These are phyloP conservation scores for Cyclotella kingstonii DNA, from an alignment of 108 stramenopile genomes.

Conservation along the genomic window DNA sequence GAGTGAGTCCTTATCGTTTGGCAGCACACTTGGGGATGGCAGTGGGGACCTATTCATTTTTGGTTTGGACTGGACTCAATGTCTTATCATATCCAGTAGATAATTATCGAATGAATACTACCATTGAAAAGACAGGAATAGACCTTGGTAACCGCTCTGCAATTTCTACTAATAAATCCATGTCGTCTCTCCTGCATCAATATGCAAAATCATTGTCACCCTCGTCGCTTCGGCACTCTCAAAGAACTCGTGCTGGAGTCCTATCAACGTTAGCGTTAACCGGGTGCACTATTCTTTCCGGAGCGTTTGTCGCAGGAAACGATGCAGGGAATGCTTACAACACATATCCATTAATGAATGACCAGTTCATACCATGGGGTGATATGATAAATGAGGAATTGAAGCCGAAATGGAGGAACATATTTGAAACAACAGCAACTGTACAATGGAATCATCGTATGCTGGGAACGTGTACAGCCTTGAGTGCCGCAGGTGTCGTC, in stretches of 20 bases:
- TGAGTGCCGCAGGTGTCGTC: conserved; percentile 64
- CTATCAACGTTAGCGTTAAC: conserved; percentile 67
- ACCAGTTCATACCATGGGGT: conserved; percentile 84
- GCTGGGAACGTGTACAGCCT: conserved; percentile 84
- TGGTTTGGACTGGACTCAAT: conserved; percentile 95
- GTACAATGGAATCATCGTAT: conserved; percentile 98
- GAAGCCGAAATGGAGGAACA: conserved; percentile 74
- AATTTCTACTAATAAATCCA: conserved; percentile 12
- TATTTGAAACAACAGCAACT: conserved; percentile 95
- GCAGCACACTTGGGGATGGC: conserved; percentile 96
- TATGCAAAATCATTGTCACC: conserved; percentile 38
- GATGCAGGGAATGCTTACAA: conserved; percentile 97
- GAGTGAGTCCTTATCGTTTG: conserved; percentile 94
- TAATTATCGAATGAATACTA: conserved; percentile 5
- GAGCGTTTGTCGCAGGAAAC: conserved; percentile 98
- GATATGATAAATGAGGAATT: conserved; percentile 55
- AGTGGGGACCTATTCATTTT: conserved; percentile 88
- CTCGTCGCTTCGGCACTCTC: conserved; percentile 59
- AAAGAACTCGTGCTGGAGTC: conserved; percentile 54
- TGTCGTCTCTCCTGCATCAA: conserved; percentile 30
- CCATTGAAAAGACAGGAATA: background rate
- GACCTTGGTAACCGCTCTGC: background rate
- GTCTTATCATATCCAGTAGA: conserved; percentile 62
- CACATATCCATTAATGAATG: conserved; percentile 92
- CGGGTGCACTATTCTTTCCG: conserved; percentile 83